Conservation (phyloP, 805 yeast genomes). For the Saturnispora serradocipensis region DNA sequence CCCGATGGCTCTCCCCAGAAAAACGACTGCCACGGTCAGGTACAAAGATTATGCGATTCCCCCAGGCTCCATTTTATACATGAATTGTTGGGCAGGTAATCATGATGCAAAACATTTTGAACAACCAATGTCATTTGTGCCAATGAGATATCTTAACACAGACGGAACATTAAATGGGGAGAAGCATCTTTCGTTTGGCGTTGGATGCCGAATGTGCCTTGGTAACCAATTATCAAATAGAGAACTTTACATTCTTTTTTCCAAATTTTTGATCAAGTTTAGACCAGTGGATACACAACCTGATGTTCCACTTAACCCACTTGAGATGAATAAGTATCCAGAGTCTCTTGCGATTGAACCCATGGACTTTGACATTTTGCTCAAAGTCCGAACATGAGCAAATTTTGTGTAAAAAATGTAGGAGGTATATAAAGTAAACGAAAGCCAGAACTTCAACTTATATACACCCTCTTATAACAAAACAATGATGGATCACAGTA, state of each 20-base stretch:
- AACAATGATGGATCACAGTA: constrained; percentile 4
- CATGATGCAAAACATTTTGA: constrained; percentile 42
- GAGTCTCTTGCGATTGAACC: constrained; percentile 60
- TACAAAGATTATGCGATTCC: constrained; percentile 41
- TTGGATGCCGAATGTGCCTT: constrained; percentile 65
- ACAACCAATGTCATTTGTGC: constrained; percentile 40
- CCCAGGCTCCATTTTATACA: constrained; percentile 41
- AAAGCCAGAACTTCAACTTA: background rate
- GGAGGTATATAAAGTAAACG: background rate
- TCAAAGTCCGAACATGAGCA: constrained; percentile 3
- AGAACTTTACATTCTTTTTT: constrained; percentile 51
- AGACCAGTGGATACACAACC: constrained; percentile 15
- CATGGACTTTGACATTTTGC: constrained; percentile 29
- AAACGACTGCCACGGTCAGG: constrained; percentile 42
- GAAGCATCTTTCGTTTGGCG: constrained; percentile 52
- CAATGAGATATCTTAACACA: constrained; percentile 40
- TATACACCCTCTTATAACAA: background rate
- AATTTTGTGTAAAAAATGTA: background rate
- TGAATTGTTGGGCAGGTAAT: constrained; percentile 67
- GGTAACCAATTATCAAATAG: constrained; percentile 57
- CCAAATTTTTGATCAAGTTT: constrained; percentile 43
- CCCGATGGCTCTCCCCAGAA: constrained; percentile 59
- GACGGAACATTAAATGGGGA: constrained; percentile 14
- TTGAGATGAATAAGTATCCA: constrained; percentile 41
- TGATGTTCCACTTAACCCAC: constrained; percentile 40